Conservation (phyloP, 1,284 basidiomycete genomes). For the Schizophyllum amplum region DNA sequence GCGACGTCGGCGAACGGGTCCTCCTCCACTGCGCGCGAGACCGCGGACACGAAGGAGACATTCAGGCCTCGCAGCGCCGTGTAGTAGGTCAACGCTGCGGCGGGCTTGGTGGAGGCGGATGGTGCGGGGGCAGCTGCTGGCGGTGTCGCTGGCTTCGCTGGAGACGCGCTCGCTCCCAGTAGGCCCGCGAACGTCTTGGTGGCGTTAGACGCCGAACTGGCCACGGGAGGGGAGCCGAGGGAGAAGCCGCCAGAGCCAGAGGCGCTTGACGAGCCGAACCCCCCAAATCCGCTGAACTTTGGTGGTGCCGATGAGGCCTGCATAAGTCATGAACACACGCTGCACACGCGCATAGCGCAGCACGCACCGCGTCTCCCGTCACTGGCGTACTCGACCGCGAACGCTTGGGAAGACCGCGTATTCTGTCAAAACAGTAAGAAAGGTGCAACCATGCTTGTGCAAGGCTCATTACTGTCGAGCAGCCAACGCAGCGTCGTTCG, state of each 20-base stretch:
- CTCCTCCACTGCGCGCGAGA: conserved; percentile 55
- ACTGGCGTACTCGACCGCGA: conserved; percentile 9
- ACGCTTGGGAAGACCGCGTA: conserved; percentile 51
- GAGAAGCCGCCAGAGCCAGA: conserved; percentile 10
- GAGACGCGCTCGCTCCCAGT: conserved; percentile 15
- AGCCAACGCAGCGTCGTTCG: conserved; percentile 43
- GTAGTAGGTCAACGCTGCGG: conserved; percentile 45
- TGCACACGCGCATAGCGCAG: conserved; percentile 4
- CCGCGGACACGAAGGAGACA: conserved; percentile 55
- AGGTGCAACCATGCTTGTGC: conserved; percentile 1
- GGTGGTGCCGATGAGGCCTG: conserved; percentile 17
- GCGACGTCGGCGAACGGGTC: conserved; percentile 76
- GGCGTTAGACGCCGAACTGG: conserved; percentile 28
- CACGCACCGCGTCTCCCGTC: not conserved
- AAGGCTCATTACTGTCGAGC: conserved; percentile 39
- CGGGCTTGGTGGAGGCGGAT: conserved; percentile 7
- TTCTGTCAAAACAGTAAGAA: conserved; percentile 29
- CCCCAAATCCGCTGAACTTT: conserved; percentile 39
- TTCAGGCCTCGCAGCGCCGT: conserved; percentile 77
- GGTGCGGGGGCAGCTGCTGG: conserved; percentile 8
- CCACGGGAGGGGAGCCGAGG: conserved; percentile 15
- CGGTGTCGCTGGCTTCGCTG: conserved; percentile 6
- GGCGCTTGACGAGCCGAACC: conserved; percentile 32
- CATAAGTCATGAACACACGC: not conserved
- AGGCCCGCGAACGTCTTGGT: conserved; percentile 35